Evolutionary conservation across 768 basidiomycete species (phyloP), one percentile per base, ranked within the genome.

Genomic region (Mycena chlorophos): DNA sequence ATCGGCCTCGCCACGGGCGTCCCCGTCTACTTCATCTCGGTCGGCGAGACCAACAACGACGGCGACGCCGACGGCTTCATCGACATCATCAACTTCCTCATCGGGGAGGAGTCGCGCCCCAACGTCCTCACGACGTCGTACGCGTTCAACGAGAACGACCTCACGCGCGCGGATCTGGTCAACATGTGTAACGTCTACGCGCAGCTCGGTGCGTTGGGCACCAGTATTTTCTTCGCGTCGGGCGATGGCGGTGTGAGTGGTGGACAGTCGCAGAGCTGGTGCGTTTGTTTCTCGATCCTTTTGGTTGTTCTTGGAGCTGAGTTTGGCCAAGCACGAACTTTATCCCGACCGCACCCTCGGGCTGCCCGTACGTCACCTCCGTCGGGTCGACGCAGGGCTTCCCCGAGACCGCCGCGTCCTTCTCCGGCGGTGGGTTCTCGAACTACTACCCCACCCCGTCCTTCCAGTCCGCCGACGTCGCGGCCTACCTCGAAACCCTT

Each of bases 161-260:
- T 19, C 10, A 22, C 30, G 29, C 39, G 4, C 38, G 14, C 29
- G 34, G 26, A 5, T 49, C 19, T 31, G 28, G 19, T 31, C 23
- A 42, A 42, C 13, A 42, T 42, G 40, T 42, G 40, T 20, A 22
- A 55, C 48, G 38, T 45, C 40, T 55, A 49, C 54, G 49, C 49
- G 49, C 47, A 38, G 26, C 31, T 56, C 14, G 78, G 79, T 30
- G 74, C 71, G 13, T 75, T 80, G 1, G 81, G 81, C 14, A 65
- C 75, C 23, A 75, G 77, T 5, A 8, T 82, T 20, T 51, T 75
- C 30, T 79, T 79, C 67, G 64, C 71, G 29, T 76, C 78, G 14
- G 80, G 82, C 23, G 79, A 83, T 34, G 54, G 57, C 1, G 80
- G 81, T 13, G 14, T 22, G 8, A 12, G 40, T 20, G 25, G 78